Conservation (phyloP, 179 eudicot species). For the Heliamphora pulchella region DNA sequence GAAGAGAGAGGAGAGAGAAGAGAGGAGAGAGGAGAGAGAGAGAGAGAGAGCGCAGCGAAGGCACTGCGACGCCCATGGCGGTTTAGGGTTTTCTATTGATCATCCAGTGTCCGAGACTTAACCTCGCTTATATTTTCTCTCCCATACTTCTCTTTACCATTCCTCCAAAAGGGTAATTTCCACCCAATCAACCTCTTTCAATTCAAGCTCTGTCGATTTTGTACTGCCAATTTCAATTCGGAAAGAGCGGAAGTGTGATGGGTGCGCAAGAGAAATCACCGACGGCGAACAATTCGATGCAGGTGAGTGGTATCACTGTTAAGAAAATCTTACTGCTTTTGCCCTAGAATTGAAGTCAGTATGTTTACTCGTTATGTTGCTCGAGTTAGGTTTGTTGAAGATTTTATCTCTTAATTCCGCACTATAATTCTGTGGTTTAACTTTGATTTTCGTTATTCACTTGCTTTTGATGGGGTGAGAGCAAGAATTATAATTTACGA, state of each 20-base stretch:
- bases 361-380: neutral
- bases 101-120: neutral
- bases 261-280: conserved; percentile 14
- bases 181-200: neutral
- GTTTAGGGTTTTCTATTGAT: conserved; percentile 25
- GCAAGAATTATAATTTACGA: neutral
- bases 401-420: neutral
- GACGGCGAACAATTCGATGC: conserved; percentile 7
- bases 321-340: neutral
- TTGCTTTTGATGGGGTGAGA: neutral
- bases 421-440: neutral
- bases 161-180: conserved; percentile 7
- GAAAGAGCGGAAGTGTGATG: neutral
- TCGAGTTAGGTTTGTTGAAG: neutral
- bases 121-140: neutral
- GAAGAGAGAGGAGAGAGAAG: neutral
- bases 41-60: conserved; percentile 17
- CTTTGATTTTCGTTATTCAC: neutral
- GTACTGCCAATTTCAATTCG: neutral
- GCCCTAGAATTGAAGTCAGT: neutral
- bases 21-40: conserved; percentile 12
- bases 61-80: conserved; percentile 22
- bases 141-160: conserved; percentile 4
- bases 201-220: neutral
- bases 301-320: conserved; percentile 3